Conservation (phyloP, 1,284 basidiomycete genomes). For the Irpex rosettiformis region DNA sequence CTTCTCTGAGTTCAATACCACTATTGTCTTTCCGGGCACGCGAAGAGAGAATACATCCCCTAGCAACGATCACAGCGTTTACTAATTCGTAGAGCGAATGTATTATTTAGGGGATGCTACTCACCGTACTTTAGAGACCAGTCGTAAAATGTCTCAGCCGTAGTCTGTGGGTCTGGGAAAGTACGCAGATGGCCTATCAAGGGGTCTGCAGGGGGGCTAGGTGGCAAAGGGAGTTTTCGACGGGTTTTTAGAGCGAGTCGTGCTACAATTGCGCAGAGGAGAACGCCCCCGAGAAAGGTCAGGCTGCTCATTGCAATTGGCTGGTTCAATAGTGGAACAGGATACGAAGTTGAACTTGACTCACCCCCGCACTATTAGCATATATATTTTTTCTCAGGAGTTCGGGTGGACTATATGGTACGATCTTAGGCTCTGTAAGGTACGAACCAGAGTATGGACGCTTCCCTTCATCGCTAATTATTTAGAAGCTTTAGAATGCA, state of each 20-base stretch:
- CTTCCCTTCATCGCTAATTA: too few relatives aligned
- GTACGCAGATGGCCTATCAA: slow-evolving; percentile 10
- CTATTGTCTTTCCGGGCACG: slow-evolving; percentile 2
- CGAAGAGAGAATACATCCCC: neutral
- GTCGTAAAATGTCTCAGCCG: neutral
- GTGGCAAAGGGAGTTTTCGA: slow-evolving; percentile 3
- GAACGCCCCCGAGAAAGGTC: neutral
- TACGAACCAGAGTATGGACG: too few relatives aligned
- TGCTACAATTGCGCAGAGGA: neutral
- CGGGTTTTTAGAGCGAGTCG: neutral
- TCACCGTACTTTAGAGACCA: neutral
- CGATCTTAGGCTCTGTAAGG: too few relatives aligned
- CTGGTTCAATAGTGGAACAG: too few relatives aligned
- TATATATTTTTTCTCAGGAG: too few relatives aligned
- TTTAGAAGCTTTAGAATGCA: too few relatives aligned
- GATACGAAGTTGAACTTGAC: too few relatives aligned
- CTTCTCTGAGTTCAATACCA: slow-evolving; percentile 8
- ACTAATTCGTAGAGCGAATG: neutral
- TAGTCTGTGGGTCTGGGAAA: neutral
- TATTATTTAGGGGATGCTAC: neutral
- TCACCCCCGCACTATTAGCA: too few relatives aligned
- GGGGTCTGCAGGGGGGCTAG: slow-evolving; percentile 13
- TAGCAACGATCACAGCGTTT: neutral
- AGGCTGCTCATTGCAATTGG: neutral
- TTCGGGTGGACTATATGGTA: too few relatives aligned